Conservation (phyloP, 2,329 filamentous ascomycete genomes). For the Pseudogymnoascus sp. region DNA sequence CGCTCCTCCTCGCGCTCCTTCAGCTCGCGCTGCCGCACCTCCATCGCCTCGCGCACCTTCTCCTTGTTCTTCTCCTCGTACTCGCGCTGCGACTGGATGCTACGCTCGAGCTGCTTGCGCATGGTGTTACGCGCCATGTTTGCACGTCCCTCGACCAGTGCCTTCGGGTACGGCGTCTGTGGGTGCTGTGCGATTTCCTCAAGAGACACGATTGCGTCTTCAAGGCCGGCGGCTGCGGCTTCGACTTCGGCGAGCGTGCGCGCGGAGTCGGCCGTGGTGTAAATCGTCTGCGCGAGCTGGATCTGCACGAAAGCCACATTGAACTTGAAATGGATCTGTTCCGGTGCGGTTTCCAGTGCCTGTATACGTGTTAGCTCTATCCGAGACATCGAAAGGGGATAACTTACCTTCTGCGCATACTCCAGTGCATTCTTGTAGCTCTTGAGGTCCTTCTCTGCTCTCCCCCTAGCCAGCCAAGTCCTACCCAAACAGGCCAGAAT, state of each 20-base stretch:
- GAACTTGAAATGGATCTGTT: slow-evolving; percentile 89
- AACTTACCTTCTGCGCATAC: slow-evolving; percentile 55
- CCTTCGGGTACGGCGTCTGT: slow-evolving; percentile 77
- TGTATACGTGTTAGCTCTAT: slow-evolving; percentile 27
- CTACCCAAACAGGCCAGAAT: slow-evolving; percentile 66
- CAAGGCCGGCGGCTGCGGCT: slow-evolving; percentile 70
- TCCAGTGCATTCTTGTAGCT: slow-evolving; percentile 57
- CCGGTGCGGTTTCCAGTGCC: slow-evolving; percentile 71
- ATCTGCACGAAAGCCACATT: slow-evolving; percentile 98
- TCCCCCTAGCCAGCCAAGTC: slow-evolving; percentile 61
- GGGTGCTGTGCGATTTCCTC: slow-evolving; percentile 57
- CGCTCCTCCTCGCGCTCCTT: slow-evolving; percentile 71
- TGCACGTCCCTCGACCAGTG: slow-evolving; percentile 87
- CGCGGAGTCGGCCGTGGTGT: slow-evolving; percentile 66
- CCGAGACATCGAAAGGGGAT: not conserved
- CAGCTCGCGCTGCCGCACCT: slow-evolving; percentile 73
- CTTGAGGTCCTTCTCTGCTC: slow-evolving; percentile 54
- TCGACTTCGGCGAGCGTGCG: slow-evolving; percentile 75
- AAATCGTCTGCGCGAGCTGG: slow-evolving; percentile 77
- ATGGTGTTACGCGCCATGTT: slow-evolving; percentile 97
- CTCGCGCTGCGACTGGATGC: slow-evolving; percentile 74
- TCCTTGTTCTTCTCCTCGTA: slow-evolving; percentile 91
- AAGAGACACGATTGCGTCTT: slow-evolving; percentile 71
- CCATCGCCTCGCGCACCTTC: slow-evolving; percentile 74
- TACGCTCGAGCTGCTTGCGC: slow-evolving; percentile 81